A percentile compares a stretch with the other conserved stretches of the same genome.
These are phyloP conservation scores for Sporobolomyces pararoseus DNA, from an alignment of 768 basidiomycete species.

Conservation along the genomic window DNA sequence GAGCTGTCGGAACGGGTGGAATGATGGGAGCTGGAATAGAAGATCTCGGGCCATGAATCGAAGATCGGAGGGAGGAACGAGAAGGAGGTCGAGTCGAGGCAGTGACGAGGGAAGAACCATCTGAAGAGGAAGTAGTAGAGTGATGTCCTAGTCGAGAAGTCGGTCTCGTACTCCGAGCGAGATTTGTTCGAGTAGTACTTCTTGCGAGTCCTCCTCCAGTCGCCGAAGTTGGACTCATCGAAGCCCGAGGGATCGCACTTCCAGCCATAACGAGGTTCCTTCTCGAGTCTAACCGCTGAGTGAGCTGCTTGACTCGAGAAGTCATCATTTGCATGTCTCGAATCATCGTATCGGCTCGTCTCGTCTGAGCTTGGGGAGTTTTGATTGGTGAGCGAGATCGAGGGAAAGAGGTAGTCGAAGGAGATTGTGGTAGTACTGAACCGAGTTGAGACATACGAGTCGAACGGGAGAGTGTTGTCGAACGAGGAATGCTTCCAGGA, in stretches of 20 bases:
- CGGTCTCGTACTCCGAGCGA: slow-evolving; percentile 9
- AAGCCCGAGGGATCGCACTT: slow-evolving; percentile 24
- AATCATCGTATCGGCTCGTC: slow-evolving; percentile 27
- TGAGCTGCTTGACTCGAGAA: slow-evolving; percentile 22
- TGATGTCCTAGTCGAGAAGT: slow-evolving; percentile 8
- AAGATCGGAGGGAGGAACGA: slow-evolving; percentile 11
- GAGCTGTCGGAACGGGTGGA: slow-evolving; percentile 8
- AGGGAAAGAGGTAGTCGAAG: slow-evolving; percentile 11
- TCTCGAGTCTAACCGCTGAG: slow-evolving; percentile 25
- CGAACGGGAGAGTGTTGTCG: slow-evolving; percentile 26
- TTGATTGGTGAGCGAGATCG: slow-evolving; percentile 11
- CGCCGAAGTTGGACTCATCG: slow-evolving; percentile 19
- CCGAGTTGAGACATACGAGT: slow-evolving; percentile 27
- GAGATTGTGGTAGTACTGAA: slow-evolving; percentile 7
- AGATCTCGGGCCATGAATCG: slow-evolving; percentile 5
- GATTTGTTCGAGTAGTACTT: slow-evolving; percentile 3
- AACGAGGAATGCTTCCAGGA: background rate
- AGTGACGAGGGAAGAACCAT: background rate
- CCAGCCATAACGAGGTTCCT: slow-evolving; percentile 32
- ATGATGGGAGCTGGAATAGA: slow-evolving; percentile 5
- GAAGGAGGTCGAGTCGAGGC: slow-evolving; percentile 31
- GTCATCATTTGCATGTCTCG: slow-evolving; percentile 38
- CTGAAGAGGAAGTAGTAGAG: background rate
- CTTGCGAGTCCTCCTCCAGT: slow-evolving; percentile 7
- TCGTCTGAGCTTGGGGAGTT: background rate